Percentiles rank a stretch among this genome's conserved stretches.
These are phyloP conservation scores for Guyanaporus albipodus DNA, from an alignment of 768 basidiomycete genomes.

Conservation along the genomic window DNA sequence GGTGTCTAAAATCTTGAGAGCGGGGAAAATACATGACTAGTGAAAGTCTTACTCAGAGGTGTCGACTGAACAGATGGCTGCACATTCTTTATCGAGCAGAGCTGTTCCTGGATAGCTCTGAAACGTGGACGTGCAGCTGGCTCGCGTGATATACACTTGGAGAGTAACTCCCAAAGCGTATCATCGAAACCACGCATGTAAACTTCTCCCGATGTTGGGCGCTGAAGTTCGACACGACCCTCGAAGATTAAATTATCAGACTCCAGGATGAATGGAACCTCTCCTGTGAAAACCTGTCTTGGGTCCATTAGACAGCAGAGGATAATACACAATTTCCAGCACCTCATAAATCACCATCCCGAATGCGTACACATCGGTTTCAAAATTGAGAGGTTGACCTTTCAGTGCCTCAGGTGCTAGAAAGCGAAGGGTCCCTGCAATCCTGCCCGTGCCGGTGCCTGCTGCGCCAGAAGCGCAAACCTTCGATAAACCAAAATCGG, in stretches of 20 bases:
- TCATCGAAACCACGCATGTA: conserved; percentile 2
- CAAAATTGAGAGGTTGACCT: conserved; percentile 12
- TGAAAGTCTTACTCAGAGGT: too few species aligned
- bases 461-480: conserved; percentile 15
- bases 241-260: not conserved
- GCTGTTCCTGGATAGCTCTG: not conserved
- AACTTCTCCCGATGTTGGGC: not conserved
- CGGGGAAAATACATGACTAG: too few species aligned
- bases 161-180: conserved; percentile 3
- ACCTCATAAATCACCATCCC: conserved; percentile 32
- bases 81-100: not conserved
- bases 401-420: conserved; percentile 29
- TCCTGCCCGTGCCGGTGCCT: conserved; percentile 15
- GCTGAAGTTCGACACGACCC: not conserved
- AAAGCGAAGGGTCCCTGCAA: conserved; percentile 29
- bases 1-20: too few species aligned
- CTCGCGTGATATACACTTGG: not conserved
- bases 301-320: not conserved
- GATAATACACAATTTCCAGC: not conserved
- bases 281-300: conserved; percentile 8
- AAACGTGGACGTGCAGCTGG: conserved; percentile 3
- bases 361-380: conserved; percentile 30
- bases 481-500: conserved; percentile 34
- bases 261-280: conserved; percentile 5
- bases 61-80: too few species aligned